Base-by-base conservation (phyloP, 352 stramenopile genomes). In the Globisporangium okanoganense region DNA sequence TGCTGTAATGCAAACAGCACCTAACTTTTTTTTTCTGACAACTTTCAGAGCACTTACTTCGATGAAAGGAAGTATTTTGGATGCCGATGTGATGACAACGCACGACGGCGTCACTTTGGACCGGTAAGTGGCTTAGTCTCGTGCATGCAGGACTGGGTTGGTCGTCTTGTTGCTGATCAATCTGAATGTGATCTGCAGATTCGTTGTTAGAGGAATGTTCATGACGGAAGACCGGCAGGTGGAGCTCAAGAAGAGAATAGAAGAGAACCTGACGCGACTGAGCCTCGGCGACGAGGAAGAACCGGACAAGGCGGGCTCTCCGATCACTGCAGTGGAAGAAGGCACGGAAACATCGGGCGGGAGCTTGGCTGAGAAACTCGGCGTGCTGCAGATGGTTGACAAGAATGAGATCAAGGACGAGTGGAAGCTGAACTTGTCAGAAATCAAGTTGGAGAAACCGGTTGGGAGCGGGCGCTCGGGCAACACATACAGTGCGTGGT, bases 71-170 rank as follows among this genome's bases (percentile, higher is more conserved):
- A 93, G 86, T 41, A 95, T 95, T 65, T 62, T 92, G 61, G 85
- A 95, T 53, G 85, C 85, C 1, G 83, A 94, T 57, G 85, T 94
- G 25, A 94, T 94, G 85, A 94, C 85, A 3, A 94, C 85, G 0
- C 73, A 79, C 35, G 85, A 94, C 38, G 77, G 83, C 44, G 84
- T 90, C 14, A 78, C 86, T 24, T 66, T 95, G 13, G 85, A 95
- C 61, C 59, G 75, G 70, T 82, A 31, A 18, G 65, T 59, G 20
- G 10, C 13, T 50, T 14, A 1, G 22, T 63, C 3, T 35, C 22
- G 5, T 47, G 48, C 48, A 41, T 29, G 22, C 12, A 14, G 2
- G n/a, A 43, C 25, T 36, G 43, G 33, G 45, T 0, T 33, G 20
- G 10, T 51, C 10, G 49, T n/a, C 55, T 18, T 27, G 3, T 50